These are phyloP conservation scores for Oryza glumipatula DNA, from an alignment of 176 grass and related monocot genomes.

Conservation along the genomic window DNA sequence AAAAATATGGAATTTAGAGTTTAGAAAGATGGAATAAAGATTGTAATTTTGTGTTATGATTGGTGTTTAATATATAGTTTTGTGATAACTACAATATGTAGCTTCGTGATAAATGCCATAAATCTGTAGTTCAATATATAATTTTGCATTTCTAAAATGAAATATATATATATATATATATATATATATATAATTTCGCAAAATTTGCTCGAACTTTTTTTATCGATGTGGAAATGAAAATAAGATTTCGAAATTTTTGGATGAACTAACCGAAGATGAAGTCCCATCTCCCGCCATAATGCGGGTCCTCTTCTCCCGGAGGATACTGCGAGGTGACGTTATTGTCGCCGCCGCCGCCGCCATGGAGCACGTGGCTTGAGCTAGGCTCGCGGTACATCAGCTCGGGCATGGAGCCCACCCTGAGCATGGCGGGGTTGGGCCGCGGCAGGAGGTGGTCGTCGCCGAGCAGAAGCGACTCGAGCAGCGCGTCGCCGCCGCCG, in stretches of 20 bases:
- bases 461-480: slow-evolving; percentile 46
- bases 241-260: background rate
- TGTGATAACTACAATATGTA: no score
- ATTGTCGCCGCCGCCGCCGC: background rate
- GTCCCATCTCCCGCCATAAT: slow-evolving; percentile 42
- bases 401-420: slow-evolving; percentile 51
- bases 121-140: no score
- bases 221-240: background rate
- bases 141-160: no score
- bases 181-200: no score
- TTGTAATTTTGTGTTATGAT: no score
- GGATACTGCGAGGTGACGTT: slow-evolving; percentile 33
- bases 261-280: slow-evolving; percentile 47
- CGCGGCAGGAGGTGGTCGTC: slow-evolving; percentile 22
- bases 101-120: no score
- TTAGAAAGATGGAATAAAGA: no score
- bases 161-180: no score
- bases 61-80: no score
- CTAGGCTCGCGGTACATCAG: slow-evolving; percentile 27
- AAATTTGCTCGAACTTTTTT: background rate
- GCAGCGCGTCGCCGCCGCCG: background rate
- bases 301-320: slow-evolving; percentile 24
- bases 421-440: slow-evolving; percentile 17
- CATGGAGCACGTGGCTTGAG: slow-evolving; percentile 2
- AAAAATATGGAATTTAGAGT: no score